Evolutionary conservation across 2,329 filamentous ascomycete genomes (phyloP).

Genomic region (Calonectria leucothoes): DNA sequence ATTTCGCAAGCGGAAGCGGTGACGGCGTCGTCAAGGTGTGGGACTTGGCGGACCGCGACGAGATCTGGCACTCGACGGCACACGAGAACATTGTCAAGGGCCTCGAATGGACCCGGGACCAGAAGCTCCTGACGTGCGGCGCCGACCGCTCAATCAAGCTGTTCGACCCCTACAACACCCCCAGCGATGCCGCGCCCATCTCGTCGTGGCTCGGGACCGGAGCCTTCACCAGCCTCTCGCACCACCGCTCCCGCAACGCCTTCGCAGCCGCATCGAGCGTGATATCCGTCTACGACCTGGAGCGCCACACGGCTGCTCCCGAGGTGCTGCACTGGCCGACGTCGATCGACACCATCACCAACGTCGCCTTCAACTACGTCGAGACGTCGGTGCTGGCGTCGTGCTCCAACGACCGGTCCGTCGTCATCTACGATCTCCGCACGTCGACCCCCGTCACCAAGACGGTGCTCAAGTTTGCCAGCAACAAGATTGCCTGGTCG

Average conservation of each 20-base stretch:
- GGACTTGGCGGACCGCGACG: conserved; percentile 78
- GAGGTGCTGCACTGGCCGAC: conserved; percentile 91
- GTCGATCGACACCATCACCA: conserved; percentile 88
- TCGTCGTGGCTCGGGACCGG: conserved; percentile 87
- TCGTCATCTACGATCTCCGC: conserved; percentile 92
- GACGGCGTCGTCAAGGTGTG: conserved; percentile 96
- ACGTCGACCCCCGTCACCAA: conserved; percentile 87
- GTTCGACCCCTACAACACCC: conserved; percentile 87
- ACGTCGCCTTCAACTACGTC: conserved; percentile 90
- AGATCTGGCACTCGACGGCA: conserved; percentile 82
- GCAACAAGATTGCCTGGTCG: conserved; percentile 90
- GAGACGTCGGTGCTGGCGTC: conserved; percentile 93
- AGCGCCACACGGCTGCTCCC: conserved; percentile 81
- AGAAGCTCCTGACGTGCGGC: conserved; percentile 87
- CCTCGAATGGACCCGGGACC: conserved; percentile 87
- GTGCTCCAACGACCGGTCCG: conserved; percentile 83
- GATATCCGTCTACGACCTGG: conserved; percentile 90
- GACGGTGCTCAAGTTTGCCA: conserved; percentile 83
- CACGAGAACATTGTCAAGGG: conserved; percentile 96
- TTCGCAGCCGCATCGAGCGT: conserved; percentile 84
- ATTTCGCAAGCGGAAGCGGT: conserved; percentile 85
- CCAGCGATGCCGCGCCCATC: conserved; percentile 75
- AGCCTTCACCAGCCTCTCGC: conserved; percentile 85
- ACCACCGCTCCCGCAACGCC: conserved; percentile 81
- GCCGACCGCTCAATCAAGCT: conserved; percentile 90